Evolutionary conservation across 306 rosid species (phyloP).

Genomic region (Senna tora): DNA sequence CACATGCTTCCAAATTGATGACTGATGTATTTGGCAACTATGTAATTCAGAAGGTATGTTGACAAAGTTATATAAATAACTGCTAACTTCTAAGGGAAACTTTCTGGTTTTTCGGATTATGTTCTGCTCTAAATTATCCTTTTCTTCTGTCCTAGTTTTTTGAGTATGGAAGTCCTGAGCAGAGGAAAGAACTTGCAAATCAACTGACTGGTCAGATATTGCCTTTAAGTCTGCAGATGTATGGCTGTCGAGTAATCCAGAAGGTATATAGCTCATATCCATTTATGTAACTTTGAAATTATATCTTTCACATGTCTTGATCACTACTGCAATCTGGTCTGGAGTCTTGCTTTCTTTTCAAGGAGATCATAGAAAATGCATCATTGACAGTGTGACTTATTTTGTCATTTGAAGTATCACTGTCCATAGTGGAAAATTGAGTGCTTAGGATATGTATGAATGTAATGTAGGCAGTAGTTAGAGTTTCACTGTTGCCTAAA

Average conservation of each 20-base stretch:
- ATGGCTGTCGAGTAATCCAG: slow-evolving; percentile 63
- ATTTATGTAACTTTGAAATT: slow-evolving; percentile 30
- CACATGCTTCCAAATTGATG: slow-evolving; percentile 53
- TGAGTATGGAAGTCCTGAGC: slow-evolving; percentile 54
- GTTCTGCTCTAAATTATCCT: slow-evolving; percentile 1
- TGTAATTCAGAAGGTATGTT: slow-evolving; percentile 54
- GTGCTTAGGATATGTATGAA: not conserved
- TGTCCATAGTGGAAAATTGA: not conserved
- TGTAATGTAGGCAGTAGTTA: not conserved
- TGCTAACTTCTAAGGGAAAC: not conserved
- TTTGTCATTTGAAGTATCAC: not conserved
- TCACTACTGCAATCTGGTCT: slow-evolving; percentile 19
- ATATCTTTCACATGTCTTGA: slow-evolving; percentile 14
- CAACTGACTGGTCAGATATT: slow-evolving; percentile 51
- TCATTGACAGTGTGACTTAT: not conserved
- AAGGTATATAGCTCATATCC: slow-evolving; percentile 41
- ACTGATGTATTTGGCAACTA: slow-evolving; percentile 65
- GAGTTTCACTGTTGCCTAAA: not conserved
- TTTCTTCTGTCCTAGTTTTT: slow-evolving; percentile 43
- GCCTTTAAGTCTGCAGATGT: slow-evolving; percentile 63
- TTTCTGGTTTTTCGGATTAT: not conserved
- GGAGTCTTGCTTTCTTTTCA: not conserved
- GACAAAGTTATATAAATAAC: not conserved
- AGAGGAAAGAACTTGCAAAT: slow-evolving; percentile 44
- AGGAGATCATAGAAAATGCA: not conserved